Conservation (phyloP, 352 stramenopile species). For the Globisporangium heterothallicum region DNA sequence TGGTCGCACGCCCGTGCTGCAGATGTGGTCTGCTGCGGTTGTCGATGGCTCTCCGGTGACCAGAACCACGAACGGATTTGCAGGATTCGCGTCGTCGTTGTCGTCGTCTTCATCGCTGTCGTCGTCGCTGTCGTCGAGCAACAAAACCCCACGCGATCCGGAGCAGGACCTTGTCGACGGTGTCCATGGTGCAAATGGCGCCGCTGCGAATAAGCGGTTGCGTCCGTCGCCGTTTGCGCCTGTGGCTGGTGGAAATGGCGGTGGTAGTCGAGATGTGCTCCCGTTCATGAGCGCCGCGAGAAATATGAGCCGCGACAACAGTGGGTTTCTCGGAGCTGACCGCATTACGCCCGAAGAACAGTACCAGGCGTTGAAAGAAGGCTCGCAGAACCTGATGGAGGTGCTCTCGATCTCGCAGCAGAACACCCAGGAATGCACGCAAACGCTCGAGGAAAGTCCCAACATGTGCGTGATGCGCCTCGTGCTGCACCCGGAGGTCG, state of each 20-base stretch:
- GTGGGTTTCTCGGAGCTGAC: slow-evolving; percentile 6
- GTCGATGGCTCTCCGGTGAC: background rate
- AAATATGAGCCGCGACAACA: background rate
- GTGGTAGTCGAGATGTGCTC: background rate
- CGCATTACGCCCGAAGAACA: slow-evolving; percentile 23
- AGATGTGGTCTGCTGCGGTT: slow-evolving; percentile 1
- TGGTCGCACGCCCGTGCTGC: background rate
- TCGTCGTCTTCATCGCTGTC: background rate
- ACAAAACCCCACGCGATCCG: slow-evolving; percentile 8
- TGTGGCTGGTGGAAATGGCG: background rate
- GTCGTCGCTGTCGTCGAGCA: background rate
- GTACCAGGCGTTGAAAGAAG: slow-evolving; percentile 32
- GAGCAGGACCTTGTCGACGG: background rate
- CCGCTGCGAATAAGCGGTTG: background rate
- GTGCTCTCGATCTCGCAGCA: slow-evolving; percentile 67
- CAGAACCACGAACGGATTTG: slow-evolving; percentile 8
- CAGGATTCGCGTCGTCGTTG: background rate
- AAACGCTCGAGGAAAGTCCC: slow-evolving; percentile 60
- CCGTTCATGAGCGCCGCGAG: slow-evolving; percentile 8
- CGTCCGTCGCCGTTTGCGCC: slow-evolving; percentile 4
- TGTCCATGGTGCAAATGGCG: background rate
- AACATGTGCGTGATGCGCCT: slow-evolving; percentile 53
- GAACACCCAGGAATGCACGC: slow-evolving; percentile 71
- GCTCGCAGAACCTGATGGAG: slow-evolving; percentile 64
- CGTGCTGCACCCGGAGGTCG: slow-evolving; percentile 60